phyloP scores from a whole-genome alignment of 345 rosid species.

The Eucalyptus marginata region DNA sequence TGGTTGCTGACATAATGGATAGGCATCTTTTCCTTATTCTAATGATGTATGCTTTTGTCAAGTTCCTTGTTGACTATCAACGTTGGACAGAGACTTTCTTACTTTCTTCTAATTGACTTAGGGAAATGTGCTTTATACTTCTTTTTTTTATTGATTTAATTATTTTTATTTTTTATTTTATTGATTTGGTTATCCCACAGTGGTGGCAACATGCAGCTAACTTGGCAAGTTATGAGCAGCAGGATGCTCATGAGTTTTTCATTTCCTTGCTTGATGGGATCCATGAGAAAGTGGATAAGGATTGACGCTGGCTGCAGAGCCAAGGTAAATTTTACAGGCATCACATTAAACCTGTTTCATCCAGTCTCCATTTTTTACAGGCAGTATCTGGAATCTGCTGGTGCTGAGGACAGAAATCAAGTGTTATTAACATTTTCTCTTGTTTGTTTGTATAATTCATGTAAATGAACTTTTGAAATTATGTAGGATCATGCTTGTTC shows the following conservation, averaged over 20 bases:
- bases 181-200: too few species aligned
- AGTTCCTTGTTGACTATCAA: too few species aligned
- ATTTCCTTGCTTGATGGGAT: constrained; percentile 76
- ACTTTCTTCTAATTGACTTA: too few species aligned
- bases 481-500: background rate
- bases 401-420: background rate
- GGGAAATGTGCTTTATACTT: too few species aligned
- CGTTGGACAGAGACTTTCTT: too few species aligned
- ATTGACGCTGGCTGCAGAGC: background rate
- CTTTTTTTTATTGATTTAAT: too few species aligned
- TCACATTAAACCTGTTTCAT: background rate
- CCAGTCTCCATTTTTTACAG: background rate
- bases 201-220: too few species aligned
- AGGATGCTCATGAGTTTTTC: constrained; percentile 92
- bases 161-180: too few species aligned
- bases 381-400: background rate
- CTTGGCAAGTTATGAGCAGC: constrained; percentile 75
- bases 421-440: background rate
- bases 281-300: constrained; percentile 71
- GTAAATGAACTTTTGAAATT: background rate
- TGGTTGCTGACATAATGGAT: too few species aligned
- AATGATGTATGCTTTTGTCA: too few species aligned
- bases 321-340: background rate
- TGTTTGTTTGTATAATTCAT: background rate
- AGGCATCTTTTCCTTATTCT: too few species aligned